These are phyloP conservation scores for Kluyveromyces dobzhanskii DNA, from an alignment of 805 yeast genomes.

Conservation along the genomic window DNA sequence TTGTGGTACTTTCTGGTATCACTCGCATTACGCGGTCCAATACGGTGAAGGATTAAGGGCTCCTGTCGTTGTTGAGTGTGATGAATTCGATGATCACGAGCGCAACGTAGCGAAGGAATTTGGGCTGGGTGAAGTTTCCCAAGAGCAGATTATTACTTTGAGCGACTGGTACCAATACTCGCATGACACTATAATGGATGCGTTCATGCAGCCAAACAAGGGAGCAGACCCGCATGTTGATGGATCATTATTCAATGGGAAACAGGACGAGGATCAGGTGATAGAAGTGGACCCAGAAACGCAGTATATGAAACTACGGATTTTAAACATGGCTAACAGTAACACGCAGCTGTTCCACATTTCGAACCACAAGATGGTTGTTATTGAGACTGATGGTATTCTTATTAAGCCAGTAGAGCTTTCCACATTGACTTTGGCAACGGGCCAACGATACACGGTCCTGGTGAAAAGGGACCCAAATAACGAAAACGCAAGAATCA, in stretches of 20 bases:
- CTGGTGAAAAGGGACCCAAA: slow-evolving; percentile 43
- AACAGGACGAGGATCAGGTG: slow-evolving; percentile 8
- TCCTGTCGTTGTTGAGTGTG: slow-evolving; percentile 46
- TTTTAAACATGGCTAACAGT: slow-evolving; percentile 50
- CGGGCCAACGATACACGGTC: slow-evolving; percentile 72
- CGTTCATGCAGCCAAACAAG: slow-evolving; percentile 15
- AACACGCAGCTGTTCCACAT: slow-evolving; percentile 47
- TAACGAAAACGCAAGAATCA: slow-evolving; percentile 36
- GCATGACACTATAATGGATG: slow-evolving; percentile 32
- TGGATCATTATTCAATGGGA: slow-evolving; percentile 21
- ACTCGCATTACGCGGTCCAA: slow-evolving; percentile 44
- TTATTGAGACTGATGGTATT: slow-evolving; percentile 55
- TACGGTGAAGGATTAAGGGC: slow-evolving; percentile 46
- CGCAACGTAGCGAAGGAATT: slow-evolving; percentile 12
- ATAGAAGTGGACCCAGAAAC: slow-evolving; percentile 35
- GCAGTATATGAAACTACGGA: slow-evolving; percentile 38
- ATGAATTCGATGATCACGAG: slow-evolving; percentile 30
- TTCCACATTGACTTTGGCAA: slow-evolving; percentile 46
- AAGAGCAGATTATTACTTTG: slow-evolving; percentile 33
- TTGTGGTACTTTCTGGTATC: slow-evolving; percentile 51
- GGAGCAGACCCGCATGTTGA: slow-evolving; percentile 23
- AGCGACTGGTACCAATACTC: slow-evolving; percentile 54
- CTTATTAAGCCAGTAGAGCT: slow-evolving; percentile 41
- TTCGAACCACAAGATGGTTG: slow-evolving; percentile 43
- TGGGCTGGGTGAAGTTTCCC: neutral